Conservation (phyloP, 1,139 yeast genomes). For the Nakaseomyces kungkrabaensis region DNA sequence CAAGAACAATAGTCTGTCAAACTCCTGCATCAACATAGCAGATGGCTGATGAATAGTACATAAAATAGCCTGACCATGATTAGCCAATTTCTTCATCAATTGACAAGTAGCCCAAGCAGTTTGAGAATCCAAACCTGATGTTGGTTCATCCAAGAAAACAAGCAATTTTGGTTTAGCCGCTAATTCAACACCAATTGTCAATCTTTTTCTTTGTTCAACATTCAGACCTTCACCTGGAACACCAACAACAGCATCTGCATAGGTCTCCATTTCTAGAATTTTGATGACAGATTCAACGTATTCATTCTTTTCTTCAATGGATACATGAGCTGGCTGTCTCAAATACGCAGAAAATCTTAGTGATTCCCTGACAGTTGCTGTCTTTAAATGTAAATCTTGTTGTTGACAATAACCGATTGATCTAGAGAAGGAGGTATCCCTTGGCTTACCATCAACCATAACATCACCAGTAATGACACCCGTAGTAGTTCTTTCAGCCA, state of each 20-base stretch:
- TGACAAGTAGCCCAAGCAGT: slow-evolving; percentile 83
- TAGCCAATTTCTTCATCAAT: slow-evolving; percentile 62
- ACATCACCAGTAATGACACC: slow-evolving; percentile 71
- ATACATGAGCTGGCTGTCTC: slow-evolving; percentile 52
- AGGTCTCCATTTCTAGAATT: slow-evolving; percentile 59
- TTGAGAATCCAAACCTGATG: slow-evolving; percentile 87
- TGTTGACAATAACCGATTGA: slow-evolving; percentile 80
- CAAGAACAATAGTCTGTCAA: slow-evolving; percentile 63
- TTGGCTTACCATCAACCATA: slow-evolving; percentile 60
- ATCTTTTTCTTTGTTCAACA: slow-evolving; percentile 78
- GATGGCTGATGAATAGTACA: slow-evolving; percentile 84
- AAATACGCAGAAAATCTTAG: slow-evolving; percentile 60
- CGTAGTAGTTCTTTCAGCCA: slow-evolving; percentile 68
- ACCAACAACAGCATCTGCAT: slow-evolving; percentile 79
- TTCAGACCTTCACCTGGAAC: slow-evolving; percentile 71
- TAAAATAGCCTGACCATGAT: slow-evolving; percentile 72
- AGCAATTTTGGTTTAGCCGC: slow-evolving; percentile 80
- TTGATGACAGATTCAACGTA: slow-evolving; percentile 66
- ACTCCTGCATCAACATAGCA: slow-evolving; percentile 64
- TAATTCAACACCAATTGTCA: slow-evolving; percentile 77
- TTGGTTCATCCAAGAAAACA: slow-evolving; percentile 82
- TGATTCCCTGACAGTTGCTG: slow-evolving; percentile 78
- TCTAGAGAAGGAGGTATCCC: slow-evolving; percentile 69
- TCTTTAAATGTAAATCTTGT: slow-evolving; percentile 63
- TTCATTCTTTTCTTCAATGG: slow-evolving; percentile 50